Base-by-base conservation (phyloP, 345 rosid genomes). In the Schrenkiella parvula region DNA sequence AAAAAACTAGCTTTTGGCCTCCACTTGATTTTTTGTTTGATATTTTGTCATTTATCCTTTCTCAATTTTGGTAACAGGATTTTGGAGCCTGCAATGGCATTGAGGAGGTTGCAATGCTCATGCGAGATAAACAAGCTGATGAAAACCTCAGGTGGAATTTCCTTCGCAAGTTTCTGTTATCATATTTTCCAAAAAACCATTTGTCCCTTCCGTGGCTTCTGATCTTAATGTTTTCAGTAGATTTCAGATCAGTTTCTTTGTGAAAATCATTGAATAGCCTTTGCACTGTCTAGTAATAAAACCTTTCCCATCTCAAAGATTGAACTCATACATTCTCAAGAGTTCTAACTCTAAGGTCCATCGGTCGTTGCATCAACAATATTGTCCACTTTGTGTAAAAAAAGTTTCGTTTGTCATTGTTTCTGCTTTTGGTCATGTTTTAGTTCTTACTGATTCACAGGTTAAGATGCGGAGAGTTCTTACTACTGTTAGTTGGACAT, bases 391-490 rank as follows among this genome's bases (percentile, higher is more conserved):
- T 8, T 2, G 44, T 41, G 32, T 67, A 13, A n/a, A 4, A 54
- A 19, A 18, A 3, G 7, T 18, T 18, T 13, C 25, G 2, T 18
- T 34, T 7, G 44, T 37, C 34, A 8, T 41, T 15, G 35, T 60
- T 38, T 50, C 22, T 60, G 38, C 37, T 5, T 39, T 50, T n/a
- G 17, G 31, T 74, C 26, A 43, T 68, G 43, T 52, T 39, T 5
- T 7, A 23, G 48, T 51, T 62, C 23, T 22, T 6, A 64, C 46
- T 70, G 54, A 47, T 41, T 56, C 21, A 44, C 79, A 95, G 97
- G 83, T 78, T 95, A 82, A 87, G 86, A 77, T 95, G 99, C 64
- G 99, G 96, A 67, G 99, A 95, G 82, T 95, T 95, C 85, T 83
- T 95, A 87, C 83, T 91, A 65, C 86, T 95, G 38, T 84, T 91